These are phyloP conservation scores for Citrus hindsii DNA, from an alignment of 345 rosid species.

Conservation along the genomic window DNA sequence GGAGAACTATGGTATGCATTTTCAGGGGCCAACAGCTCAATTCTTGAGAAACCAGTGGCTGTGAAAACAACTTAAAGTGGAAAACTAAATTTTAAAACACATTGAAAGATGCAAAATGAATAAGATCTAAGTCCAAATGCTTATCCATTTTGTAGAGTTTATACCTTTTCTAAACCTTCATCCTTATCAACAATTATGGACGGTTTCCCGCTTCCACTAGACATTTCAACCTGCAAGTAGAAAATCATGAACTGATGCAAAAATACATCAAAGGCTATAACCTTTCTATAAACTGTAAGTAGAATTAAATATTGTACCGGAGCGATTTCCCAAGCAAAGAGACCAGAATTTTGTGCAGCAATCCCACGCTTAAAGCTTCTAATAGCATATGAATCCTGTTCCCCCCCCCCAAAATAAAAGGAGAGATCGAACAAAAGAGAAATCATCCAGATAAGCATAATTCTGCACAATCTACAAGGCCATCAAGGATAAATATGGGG, in stretches of 20 bases:
- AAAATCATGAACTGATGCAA: conserved; percentile 13
- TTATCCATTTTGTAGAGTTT: background rate
- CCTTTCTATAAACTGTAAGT: background rate
- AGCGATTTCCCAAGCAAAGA: conserved; percentile 85
- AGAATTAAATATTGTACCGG: conserved; percentile 42
- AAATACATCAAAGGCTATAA: background rate
- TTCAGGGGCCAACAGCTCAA: background rate
- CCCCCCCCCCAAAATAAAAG: background rate
- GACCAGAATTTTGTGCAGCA: conserved; percentile 65
- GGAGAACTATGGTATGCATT: background rate
- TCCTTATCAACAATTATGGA: conserved; percentile 60
- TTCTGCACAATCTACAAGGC: background rate
- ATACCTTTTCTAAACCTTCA: conserved; percentile 84
- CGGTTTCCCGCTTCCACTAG: conserved; percentile 78
- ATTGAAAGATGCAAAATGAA: background rate
- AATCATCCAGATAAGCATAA: background rate
- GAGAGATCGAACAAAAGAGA: background rate
- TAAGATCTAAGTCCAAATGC: background rate
- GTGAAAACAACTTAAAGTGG: background rate
- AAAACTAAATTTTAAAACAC: background rate
- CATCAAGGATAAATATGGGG: background rate
- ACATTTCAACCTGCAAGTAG: conserved; percentile 68
- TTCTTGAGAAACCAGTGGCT: background rate
- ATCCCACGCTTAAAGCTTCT: conserved; percentile 82
- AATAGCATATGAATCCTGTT: conserved; percentile 80